phyloP scores from a whole-genome alignment of 495 filamentous ascomycete species.

The Tuber aestivum region DNA sequence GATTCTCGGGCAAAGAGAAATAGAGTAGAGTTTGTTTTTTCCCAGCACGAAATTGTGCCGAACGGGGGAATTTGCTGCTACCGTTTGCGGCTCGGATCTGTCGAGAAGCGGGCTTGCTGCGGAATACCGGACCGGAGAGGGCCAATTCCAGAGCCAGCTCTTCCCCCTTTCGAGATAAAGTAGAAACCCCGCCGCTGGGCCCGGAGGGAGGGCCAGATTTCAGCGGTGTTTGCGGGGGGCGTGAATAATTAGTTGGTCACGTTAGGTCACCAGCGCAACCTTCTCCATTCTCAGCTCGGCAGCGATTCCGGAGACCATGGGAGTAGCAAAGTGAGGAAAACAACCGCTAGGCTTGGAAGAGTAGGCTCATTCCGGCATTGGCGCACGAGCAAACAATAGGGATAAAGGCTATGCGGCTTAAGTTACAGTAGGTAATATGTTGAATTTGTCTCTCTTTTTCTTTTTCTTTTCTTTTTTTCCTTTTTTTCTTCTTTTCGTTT shows the following conservation, averaged over 20 bases:
- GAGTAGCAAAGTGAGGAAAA: background rate
- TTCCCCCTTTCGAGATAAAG: background rate
- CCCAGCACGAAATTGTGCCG: background rate
- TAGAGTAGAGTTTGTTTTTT: background rate
- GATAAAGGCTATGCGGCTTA: background rate
- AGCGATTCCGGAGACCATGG: background rate
- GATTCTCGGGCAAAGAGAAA: background rate
- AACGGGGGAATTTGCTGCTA: background rate
- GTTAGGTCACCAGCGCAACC: background rate
- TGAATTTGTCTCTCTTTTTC: background rate
- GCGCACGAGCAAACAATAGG: background rate
- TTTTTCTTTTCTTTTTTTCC: background rate
- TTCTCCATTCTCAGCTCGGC: background rate
- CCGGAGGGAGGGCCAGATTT: background rate
- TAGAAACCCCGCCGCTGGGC: background rate
- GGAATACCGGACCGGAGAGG: background rate
- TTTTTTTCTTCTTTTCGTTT: background rate
- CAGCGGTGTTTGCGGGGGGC: background rate
- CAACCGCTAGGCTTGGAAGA: background rate
- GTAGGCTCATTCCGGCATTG: background rate
- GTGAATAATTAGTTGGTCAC: background rate
- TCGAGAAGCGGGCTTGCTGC: background rate
- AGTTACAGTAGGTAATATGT: background rate
- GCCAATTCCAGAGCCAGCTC: background rate
- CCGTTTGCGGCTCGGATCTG: background rate